A percentile compares a stretch with the other conserved stretches of the same genome.
phyloP scores from a whole-genome alignment of 345 rosid genomes.

The Aquilaria malaccensis region DNA sequence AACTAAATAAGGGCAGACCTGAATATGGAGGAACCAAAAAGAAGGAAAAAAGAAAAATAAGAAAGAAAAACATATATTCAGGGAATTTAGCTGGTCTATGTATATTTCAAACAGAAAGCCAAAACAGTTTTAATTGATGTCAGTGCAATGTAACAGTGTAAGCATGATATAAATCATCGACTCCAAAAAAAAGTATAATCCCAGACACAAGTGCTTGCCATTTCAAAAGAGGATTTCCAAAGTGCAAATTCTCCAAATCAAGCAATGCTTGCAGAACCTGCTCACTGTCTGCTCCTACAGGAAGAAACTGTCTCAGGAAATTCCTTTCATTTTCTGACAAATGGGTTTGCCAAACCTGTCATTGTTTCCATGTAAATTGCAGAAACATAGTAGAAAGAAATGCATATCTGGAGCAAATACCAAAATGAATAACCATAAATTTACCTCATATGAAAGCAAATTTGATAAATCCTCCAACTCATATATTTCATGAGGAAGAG shows the following conservation, averaged over 20 bases:
- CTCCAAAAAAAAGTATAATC: not conserved
- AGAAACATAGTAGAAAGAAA: constrained; percentile 7
- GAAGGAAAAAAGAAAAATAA: not conserved
- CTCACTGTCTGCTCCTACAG: constrained; percentile 46
- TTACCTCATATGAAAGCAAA: constrained; percentile 80
- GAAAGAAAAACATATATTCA: not conserved
- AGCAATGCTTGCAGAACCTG: constrained; percentile 55
- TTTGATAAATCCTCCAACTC: constrained; percentile 56
- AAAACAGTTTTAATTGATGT: no score
- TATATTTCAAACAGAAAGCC: not conserved
- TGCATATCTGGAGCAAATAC: constrained; percentile 11
- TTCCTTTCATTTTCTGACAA: constrained; percentile 68
- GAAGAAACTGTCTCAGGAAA: constrained; percentile 72
- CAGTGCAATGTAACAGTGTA: no score
- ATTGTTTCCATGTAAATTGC: constrained; percentile 10
- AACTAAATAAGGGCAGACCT: constrained; percentile 2
- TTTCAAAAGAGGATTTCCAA: constrained; percentile 70
- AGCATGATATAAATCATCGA: no score
- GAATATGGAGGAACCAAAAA: not conserved
- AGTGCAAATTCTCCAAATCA: constrained; percentile 70
- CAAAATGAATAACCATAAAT: constrained; percentile 1
- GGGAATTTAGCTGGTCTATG: no score
- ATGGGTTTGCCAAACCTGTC: constrained; percentile 64
- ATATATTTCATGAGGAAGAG: constrained; percentile 62
- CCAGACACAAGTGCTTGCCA: constrained; percentile 47